These are phyloP conservation scores for Dendryphion nanum DNA, from an alignment of 2,329 filamentous ascomycete species.

Conservation along the genomic window DNA sequence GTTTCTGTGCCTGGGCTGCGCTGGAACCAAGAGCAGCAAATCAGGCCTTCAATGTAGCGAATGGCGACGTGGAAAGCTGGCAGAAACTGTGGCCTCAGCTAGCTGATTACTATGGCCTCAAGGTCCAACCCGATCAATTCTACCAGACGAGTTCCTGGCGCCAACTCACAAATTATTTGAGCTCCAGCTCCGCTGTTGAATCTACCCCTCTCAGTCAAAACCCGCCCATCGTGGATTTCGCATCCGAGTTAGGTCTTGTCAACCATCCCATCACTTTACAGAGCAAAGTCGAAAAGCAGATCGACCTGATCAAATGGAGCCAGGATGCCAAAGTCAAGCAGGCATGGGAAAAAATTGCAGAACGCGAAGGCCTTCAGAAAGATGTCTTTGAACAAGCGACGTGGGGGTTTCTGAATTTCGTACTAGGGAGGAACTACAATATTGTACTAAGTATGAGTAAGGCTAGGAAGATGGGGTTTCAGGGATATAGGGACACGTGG, in stretches of 20 bases:
- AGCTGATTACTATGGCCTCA: conserved; percentile 35
- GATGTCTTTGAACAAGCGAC: background rate
- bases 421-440: background rate
- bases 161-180: background rate
- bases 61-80: conserved; percentile 44
- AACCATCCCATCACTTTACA: conserved; percentile 8
- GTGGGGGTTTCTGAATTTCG: background rate
- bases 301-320: conserved; percentile 45
- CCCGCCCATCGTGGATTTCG: conserved; percentile 27
- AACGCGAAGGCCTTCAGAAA: background rate
- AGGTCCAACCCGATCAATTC: conserved; percentile 30
- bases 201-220: conserved; percentile 17
- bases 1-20: conserved; percentile 34
- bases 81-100: conserved; percentile 45
- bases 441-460: background rate
- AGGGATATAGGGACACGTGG: background rate
- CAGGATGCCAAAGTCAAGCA: conserved; percentile 38
- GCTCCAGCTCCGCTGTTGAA: conserved; percentile 1
- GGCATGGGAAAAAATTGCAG: conserved; percentile 39
- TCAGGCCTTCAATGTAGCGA: conserved; percentile 45
- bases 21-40: conserved; percentile 34
- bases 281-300: conserved; percentile 37
- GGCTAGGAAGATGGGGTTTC: background rate
- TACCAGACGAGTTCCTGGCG: background rate
- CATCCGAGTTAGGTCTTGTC: conserved; percentile 8